phyloP scores from a whole-genome alignment of 371 early-diverging fungal species.

The Actinomortierella ambigua region DNA sequence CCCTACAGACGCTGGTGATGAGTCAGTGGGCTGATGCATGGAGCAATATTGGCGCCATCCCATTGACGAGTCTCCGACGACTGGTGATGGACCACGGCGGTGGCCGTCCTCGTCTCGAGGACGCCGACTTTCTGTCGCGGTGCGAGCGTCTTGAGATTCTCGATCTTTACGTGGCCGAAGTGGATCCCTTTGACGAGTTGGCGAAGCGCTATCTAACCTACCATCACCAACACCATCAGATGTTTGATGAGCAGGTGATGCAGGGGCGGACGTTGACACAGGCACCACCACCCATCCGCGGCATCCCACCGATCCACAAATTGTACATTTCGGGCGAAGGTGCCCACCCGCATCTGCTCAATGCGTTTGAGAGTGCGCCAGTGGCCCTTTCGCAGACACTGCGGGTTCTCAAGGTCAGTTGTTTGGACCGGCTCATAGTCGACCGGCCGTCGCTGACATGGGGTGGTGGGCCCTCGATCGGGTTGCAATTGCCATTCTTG shows the following conservation, averaged over 20 bases:
- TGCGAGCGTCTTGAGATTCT: conserved; percentile 23
- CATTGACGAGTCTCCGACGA: conserved; percentile 15
- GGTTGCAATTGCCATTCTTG: conserved; percentile 20
- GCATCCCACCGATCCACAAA: conserved; percentile 24
- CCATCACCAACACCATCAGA: not conserved
- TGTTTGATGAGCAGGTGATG: not conserved
- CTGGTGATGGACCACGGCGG: conserved; percentile 36
- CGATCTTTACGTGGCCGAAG: conserved; percentile 25
- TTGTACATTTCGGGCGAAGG: conserved; percentile 27
- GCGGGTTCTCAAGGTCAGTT: conserved; percentile 28
- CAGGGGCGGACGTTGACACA: not conserved
- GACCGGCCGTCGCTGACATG: conserved; percentile 23
- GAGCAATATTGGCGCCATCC: conserved; percentile 22
- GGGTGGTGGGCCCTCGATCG: conserved; percentile 9
- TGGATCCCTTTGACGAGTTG: conserved; percentile 18
- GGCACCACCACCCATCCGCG: not conserved
- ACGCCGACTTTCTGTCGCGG: conserved; percentile 13
- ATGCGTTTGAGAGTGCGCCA: conserved; percentile 28
- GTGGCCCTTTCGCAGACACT: conserved; percentile 18
- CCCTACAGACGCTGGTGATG: conserved; percentile 15
- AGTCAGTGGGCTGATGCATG: conserved; percentile 32
- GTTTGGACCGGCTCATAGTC: conserved; percentile 12
- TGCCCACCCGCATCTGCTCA: conserved; percentile 14
- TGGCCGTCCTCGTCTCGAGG: conserved; percentile 3
- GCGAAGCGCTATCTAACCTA: not conserved